Evolutionary conservation across 305 asterid species (phyloP).

Genomic region (Withania somnifera): DNA sequence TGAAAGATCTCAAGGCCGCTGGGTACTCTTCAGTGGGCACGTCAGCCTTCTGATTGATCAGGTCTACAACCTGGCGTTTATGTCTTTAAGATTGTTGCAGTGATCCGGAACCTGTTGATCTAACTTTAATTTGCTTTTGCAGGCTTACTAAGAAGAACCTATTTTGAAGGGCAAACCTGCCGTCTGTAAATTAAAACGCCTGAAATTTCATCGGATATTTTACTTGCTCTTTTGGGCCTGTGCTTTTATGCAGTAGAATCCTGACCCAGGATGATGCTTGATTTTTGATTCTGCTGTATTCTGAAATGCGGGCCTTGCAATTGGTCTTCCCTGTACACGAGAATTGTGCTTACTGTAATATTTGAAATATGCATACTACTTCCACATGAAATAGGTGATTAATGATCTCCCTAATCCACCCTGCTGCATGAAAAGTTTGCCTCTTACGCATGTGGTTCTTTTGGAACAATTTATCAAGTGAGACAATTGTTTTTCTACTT

Average conservation of each 20-base stretch:
- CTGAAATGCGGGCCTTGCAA: not conserved
- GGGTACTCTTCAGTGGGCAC: conserved; percentile 80
- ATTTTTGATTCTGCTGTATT: not conserved
- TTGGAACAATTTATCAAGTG: not conserved
- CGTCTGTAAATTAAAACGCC: not conserved
- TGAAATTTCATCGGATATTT: not conserved
- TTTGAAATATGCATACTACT: not conserved
- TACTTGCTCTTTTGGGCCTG: not conserved
- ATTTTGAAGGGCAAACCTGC: not conserved
- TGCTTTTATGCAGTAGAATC: not conserved
- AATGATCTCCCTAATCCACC: not conserved
- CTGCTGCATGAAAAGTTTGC: not conserved
- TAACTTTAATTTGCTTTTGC: not conserved
- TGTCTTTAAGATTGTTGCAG: not conserved
- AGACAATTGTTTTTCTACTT: not conserved
- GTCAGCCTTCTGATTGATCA: conserved; percentile 37
- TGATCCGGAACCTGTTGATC: not conserved
- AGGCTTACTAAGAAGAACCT: not conserved
- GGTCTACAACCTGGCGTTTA: not conserved
- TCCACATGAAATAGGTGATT: not conserved
- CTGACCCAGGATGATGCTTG: not conserved
- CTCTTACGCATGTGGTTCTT: not conserved
- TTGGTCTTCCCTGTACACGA: not conserved
- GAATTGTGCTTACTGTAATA: not conserved
- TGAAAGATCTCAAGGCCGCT: conserved; percentile 75